phyloP scores from a whole-genome alignment of 805 yeast species.

The Hanseniaspora lindneri region DNA sequence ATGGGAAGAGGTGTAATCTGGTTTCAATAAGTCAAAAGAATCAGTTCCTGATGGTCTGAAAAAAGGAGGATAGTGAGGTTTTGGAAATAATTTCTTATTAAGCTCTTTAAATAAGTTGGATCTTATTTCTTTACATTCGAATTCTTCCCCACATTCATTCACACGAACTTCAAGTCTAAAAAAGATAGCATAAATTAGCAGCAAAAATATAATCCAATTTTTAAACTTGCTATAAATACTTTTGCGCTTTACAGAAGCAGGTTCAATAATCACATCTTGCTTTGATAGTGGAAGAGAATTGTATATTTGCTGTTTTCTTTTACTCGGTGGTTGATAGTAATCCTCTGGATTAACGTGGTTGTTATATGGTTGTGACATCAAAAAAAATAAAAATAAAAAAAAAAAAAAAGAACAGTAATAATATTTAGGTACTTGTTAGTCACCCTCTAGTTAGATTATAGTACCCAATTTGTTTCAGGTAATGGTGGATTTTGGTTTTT shows the following conservation, averaged over 20 bases:
- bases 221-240: neutral
- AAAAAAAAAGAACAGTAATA: no score
- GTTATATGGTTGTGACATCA: neutral
- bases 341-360: neutral
- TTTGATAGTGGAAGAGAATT: neutral
- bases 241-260: neutral
- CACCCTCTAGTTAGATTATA: no score
- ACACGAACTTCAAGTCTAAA: neutral
- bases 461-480: no score
- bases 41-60: neutral
- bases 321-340: neutral
- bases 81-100: neutral
- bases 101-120: neutral
- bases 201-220: neutral
- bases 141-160: neutral
- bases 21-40: conserved; percentile 11
- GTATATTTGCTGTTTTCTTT: neutral
- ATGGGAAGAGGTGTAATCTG: conserved; percentile 1
- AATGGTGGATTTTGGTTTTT: no score
- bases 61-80: neutral
- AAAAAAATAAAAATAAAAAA: neutral
- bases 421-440: no score
- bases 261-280: neutral
- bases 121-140: neutral
- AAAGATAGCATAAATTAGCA: neutral